These are phyloP conservation scores for Mortierella antarctica DNA, from an alignment of 192 early-diverging fungal species.

Conservation along the genomic window DNA sequence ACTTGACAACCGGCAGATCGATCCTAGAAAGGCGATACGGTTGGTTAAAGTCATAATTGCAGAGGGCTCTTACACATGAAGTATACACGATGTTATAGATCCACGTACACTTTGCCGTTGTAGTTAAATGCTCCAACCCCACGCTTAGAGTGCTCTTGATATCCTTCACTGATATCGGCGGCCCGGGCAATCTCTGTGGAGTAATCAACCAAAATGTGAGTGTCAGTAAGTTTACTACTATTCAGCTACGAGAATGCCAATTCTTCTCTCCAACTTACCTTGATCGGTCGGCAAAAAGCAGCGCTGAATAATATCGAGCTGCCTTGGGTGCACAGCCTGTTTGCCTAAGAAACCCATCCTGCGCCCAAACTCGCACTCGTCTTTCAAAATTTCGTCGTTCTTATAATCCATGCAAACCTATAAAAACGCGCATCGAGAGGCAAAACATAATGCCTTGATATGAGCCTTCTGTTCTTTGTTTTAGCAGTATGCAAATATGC, in stretches of 20 bases:
- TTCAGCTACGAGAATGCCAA: neutral
- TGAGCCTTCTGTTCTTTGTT: neutral
- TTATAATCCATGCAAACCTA: conserved; percentile 91
- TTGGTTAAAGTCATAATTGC: neutral
- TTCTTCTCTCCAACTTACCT: conserved; percentile 39
- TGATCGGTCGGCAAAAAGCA: conserved; percentile 78
- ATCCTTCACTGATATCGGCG: conserved; percentile 76
- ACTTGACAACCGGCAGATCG: conserved; percentile 91
- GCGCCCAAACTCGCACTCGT: conserved; percentile 88
- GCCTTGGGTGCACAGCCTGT: conserved; percentile 94
- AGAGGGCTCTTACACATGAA: neutral
- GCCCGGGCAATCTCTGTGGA: conserved; percentile 72
- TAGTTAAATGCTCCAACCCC: conserved; percentile 92
- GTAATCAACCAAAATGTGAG: too few species aligned
- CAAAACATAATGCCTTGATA: neutral
- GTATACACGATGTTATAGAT: neutral
- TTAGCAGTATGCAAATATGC: too few species aligned
- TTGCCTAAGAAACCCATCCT: conserved; percentile 97
- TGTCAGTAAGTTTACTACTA: too few species aligned
- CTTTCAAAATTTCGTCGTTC: conserved; percentile 69
- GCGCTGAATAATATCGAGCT: conserved; percentile 85
- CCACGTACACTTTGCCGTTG: conserved; percentile 89
- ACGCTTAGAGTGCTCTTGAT: conserved; percentile 67
- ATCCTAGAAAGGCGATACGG: conserved; percentile 53
- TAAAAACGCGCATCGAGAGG: neutral